phyloP scores from a whole-genome alignment of 768 basidiomycete species.

The Symmetrospora coprosmae region DNA sequence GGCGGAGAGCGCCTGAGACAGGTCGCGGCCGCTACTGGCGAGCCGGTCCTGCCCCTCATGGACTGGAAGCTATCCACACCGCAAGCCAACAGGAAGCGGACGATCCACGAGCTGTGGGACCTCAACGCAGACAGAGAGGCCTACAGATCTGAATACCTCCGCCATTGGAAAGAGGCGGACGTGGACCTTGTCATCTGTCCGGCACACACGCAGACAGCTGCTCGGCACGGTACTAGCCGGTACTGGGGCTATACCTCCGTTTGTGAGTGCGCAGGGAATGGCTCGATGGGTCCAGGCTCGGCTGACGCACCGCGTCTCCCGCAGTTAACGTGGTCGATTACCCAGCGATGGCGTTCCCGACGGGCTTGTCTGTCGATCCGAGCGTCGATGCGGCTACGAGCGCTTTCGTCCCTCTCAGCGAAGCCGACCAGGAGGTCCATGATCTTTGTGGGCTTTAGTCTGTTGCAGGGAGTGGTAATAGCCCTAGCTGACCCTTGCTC shows the following conservation, averaged over 20 bases:
- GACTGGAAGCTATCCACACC: not conserved
- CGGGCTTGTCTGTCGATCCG: not conserved
- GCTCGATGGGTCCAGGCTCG: not conserved
- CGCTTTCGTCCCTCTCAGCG: not conserved
- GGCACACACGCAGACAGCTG: conserved; percentile 5
- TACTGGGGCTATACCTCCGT: conserved; percentile 4
- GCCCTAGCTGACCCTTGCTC: not conserved
- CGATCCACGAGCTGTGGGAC: conserved; percentile 13
- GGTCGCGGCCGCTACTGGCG: not conserved
- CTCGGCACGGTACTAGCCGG: conserved; percentile 3
- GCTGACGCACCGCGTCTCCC: not conserved
- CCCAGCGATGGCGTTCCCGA: not conserved
- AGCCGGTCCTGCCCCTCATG: conserved; percentile 8
- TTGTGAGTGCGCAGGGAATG: not conserved
- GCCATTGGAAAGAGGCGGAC: not conserved
- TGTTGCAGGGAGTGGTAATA: no score
- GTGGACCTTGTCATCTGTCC: conserved; percentile 13
- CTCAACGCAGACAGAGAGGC: not conserved
- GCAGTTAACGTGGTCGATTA: not conserved
- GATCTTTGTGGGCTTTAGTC: not conserved
- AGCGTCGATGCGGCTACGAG: not conserved
- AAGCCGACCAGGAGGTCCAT: not conserved
- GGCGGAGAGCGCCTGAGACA: not conserved
- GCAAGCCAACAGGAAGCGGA: not conserved
- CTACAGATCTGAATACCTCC: conserved; percentile 4